These are phyloP conservation scores for Petasospora rhodanensis DNA, from an alignment of 1,139 yeast species.

Conservation along the genomic window DNA sequence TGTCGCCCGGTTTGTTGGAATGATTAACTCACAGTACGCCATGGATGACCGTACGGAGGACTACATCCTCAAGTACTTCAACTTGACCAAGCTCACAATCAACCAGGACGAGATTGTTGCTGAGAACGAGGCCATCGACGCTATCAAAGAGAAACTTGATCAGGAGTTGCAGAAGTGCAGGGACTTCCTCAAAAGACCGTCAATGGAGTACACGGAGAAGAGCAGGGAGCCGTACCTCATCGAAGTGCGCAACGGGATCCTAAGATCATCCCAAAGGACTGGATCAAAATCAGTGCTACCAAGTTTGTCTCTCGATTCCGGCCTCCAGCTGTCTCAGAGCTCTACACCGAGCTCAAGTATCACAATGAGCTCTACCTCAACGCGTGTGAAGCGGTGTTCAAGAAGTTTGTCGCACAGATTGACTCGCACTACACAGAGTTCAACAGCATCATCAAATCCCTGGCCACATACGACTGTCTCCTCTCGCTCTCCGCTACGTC, in stretches of 20 bases:
- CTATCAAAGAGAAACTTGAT: conserved; percentile 38
- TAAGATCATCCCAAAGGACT: conserved; percentile 58
- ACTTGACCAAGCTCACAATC: conserved; percentile 32
- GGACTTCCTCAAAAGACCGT: conserved; percentile 49
- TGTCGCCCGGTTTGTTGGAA: conserved; percentile 35
- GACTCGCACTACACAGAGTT: conserved; percentile 47
- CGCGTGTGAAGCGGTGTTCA: conserved; percentile 54
- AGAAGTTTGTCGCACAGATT: conserved; percentile 43
- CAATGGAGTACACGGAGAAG: conserved; percentile 50
- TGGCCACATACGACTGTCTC: conserved; percentile 71
- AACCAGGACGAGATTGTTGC: conserved; percentile 39
- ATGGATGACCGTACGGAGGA: conserved; percentile 43
- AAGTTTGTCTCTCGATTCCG: conserved; percentile 68
- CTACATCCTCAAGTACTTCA: conserved; percentile 53
- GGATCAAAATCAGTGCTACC: conserved; percentile 76
- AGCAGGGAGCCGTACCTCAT: conserved; percentile 65
- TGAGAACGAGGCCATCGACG: conserved; percentile 40
- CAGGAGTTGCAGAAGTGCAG: conserved; percentile 47
- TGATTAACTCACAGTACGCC: conserved; percentile 57
- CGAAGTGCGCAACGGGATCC: conserved; percentile 60
- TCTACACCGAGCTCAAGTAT: conserved; percentile 55
- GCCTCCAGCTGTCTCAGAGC: conserved; percentile 49
- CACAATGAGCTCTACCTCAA: conserved; percentile 55
- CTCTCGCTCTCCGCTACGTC: conserved; percentile 66
- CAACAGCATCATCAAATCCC: conserved; percentile 42